Evolutionary conservation across 257 asterid species (phyloP), one percentile per base, ranked within the genome.

Genomic region (Nicotiana paniculata): DNA sequence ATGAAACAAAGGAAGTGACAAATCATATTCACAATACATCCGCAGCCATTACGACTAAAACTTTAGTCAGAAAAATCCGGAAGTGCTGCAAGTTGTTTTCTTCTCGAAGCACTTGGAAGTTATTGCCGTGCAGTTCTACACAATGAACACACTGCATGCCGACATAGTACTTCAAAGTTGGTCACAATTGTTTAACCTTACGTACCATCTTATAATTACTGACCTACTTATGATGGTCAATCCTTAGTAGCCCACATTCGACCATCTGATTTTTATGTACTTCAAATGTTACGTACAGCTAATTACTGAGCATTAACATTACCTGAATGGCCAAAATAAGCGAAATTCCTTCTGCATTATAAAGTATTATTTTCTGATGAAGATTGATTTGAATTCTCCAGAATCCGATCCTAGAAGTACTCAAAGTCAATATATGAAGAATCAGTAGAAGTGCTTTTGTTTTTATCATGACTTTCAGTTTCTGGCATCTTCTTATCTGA

Each of bases 401-500:
- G 68, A 69, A 24, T 72, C 61, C 24, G 8, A 28, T 46, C 39
- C 61, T 83, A 88, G 72, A 88, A 88, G 77, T 88, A 88, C 82
- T 88, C 91, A 54, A 88, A 86, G 72, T 88, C 90, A 39, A 81
- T 82, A 35, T 86, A 85, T 2, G 85, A 65, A 24, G 87, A 65
- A 81, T 86, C 85, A 66, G 59, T 76, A 17, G 85, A 77, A 83
- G 35, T 33, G 63, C 6, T 62, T 28, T 77, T 84, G 72, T 70
- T 83, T 17, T 63, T 78, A 58, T 86, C 87, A 26, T 26, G 79
- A 51, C 2, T 76, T 37, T 61, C 87, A 33, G 72, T 68, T n/a
- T 85, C 87, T 17, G 85, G 59, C 82, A 86, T 84, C 84, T 86
- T 88, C 86, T 85, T 86, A 70, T 88, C 88, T 3, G 89, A 18